Evolutionary conservation across 1,139 yeast genomes (phyloP), one percentile per base, ranked within the genome.

Genomic region (Hansenula anomala): DNA sequence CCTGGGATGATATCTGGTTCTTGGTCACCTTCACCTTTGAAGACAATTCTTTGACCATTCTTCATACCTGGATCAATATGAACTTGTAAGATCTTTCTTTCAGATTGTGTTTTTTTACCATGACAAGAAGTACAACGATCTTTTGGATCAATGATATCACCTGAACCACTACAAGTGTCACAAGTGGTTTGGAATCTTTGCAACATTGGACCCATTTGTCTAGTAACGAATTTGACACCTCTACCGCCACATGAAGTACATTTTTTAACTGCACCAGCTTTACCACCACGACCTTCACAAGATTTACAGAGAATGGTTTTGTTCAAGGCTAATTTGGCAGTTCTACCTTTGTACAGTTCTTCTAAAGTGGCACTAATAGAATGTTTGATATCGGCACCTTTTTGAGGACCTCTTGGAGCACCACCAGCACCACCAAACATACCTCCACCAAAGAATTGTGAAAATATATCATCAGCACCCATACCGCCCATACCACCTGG

Each of bases 151-250:
- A 89, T 77, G 49, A 83, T 84, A 62, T 86, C 95, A 61, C 99
- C 99, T 45, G 84, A 74, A 61, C 97, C 98, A 52, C 78, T 70
- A 81, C 99, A 92, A 46, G 69, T 82, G 52, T 87, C 94, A 83
- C 99, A 92, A 42, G 80, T 82, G 30, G 95, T 82, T 71, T 92
- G 98, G 79, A 86, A 86, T 73, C 97, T 82, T 72, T 92, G 99
- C 58, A 92, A 84, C 94, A 92, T 89, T 49, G 96, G 97, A 53
- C 99, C 99, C 97, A 92, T 90, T 67, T 92, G 97, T 72, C 96
- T 86, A 42, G 97, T 88, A 54, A 90, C 84, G 54, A 92, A 84
- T 66, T 80, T 87, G 66, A 84, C 71, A 77, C 99, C 99, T 57
- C 77, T 75, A 67, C 99, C 99, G 53, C 70, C 67, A 80, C 99